Conservation (phyloP, 106 monocot species). For the Apostasia ramifera region DNA sequence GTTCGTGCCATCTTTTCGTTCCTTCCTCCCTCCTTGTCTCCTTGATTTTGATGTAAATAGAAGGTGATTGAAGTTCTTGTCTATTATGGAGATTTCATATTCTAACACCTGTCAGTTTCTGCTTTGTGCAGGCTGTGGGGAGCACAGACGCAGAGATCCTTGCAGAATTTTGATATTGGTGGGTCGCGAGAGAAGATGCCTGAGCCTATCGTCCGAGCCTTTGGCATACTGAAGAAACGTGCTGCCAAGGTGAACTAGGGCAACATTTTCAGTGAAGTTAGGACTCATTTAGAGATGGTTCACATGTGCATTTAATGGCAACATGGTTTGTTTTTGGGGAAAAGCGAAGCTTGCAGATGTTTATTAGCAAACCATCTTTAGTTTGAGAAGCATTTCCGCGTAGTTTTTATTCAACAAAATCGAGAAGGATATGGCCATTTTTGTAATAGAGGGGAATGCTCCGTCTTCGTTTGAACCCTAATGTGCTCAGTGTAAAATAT, state of each 20-base stretch:
- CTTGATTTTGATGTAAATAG: neutral
- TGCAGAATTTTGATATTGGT: constrained; percentile 96
- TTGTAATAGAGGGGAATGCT: too few relatives aligned
- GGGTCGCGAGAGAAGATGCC: constrained; percentile 85
- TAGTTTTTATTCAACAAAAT: too few relatives aligned
- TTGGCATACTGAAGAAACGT: constrained; percentile 91
- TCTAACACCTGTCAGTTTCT: neutral
- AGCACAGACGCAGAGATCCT: constrained; percentile 94
- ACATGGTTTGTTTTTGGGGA: too few relatives aligned
- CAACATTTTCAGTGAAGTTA: neutral
- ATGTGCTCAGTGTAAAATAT: too few relatives aligned
- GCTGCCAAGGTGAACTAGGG: constrained; percentile 63
- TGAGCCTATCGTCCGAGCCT: constrained; percentile 77
- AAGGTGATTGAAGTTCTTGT: neutral
- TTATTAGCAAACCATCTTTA: too few relatives aligned
- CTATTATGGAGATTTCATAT: neutral
- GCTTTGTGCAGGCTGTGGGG: constrained; percentile 66
- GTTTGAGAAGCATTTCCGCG: too few relatives aligned
- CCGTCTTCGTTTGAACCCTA: too few relatives aligned
- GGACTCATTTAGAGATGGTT: neutral
- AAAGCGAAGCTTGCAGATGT: too few relatives aligned
- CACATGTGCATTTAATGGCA: too few relatives aligned
- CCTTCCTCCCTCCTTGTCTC: neutral
- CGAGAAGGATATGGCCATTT: too few relatives aligned
- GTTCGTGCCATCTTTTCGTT: constrained; percentile 17